Percentiles rank a stretch among this genome's conserved stretches.
phyloP scores from a whole-genome alignment of 2,329 filamentous ascomycete species.

The Thelonectria discophora region DNA sequence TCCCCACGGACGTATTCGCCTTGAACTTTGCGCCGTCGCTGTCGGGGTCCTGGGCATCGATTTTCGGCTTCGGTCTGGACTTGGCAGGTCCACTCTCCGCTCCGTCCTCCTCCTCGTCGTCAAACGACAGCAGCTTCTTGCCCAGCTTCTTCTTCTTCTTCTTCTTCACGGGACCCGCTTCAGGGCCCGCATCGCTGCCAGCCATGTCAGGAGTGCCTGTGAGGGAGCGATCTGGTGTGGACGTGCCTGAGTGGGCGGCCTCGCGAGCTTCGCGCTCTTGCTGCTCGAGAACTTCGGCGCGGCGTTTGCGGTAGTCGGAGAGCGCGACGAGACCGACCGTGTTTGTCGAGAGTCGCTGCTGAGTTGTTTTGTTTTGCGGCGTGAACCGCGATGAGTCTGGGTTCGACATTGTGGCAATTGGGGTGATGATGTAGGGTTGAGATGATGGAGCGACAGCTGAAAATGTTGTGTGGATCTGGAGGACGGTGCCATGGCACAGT shows the following conservation, averaged over 20 bases:
- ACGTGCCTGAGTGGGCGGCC: constrained; percentile 56
- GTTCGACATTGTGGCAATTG: constrained; percentile 51
- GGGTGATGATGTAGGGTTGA: not conserved
- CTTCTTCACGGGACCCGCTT: constrained; percentile 38
- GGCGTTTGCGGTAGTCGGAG: constrained; percentile 94
- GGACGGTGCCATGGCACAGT: constrained; percentile 18
- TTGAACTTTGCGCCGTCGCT: constrained; percentile 59
- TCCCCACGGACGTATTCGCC: constrained; percentile 67
- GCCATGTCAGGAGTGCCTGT: constrained; percentile 58
- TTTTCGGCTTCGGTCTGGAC: constrained; percentile 45
- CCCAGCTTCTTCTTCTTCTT: constrained; percentile 57
- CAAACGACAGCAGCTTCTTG: constrained; percentile 69
- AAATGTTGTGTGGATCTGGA: constrained; percentile 13
- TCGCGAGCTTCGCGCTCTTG: constrained; percentile 84
- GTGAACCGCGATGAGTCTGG: constrained; percentile 70
- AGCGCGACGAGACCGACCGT: constrained; percentile 92
- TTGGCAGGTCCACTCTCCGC: constrained; percentile 50
- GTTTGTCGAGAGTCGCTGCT: constrained; percentile 83
- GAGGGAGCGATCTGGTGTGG: constrained; percentile 60
- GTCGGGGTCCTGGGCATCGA: constrained; percentile 47
- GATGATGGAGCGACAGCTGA: not conserved
- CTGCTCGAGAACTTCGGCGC: constrained; percentile 91
- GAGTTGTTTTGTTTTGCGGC: constrained; percentile 77
- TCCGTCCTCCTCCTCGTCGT: constrained; percentile 72
- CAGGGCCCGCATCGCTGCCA: constrained; percentile 47